phyloP scores from a whole-genome alignment of 441 rosid genomes.

The Erodium moschatum region DNA sequence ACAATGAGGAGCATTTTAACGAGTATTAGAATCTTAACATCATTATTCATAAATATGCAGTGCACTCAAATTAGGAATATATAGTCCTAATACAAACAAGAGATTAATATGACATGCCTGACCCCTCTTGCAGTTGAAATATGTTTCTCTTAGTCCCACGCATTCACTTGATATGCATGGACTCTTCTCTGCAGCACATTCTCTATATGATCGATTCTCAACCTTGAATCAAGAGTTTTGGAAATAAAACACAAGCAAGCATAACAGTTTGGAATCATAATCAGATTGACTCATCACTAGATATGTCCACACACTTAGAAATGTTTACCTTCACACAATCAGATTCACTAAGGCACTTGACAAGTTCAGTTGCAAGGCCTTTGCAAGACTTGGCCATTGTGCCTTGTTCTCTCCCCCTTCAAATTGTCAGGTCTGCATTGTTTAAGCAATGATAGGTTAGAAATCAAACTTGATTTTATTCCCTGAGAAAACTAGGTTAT shows the following conservation, averaged over 20 bases:
- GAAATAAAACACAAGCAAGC: background rate
- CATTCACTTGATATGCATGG: constrained; percentile 70
- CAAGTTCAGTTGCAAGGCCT: constrained; percentile 83
- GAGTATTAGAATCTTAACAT: too few relatives aligned
- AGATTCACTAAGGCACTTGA: constrained; percentile 81
- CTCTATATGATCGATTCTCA: constrained; percentile 63
- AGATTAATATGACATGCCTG: constrained; percentile 34
- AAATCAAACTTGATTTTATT: background rate
- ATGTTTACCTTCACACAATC: constrained; percentile 54
- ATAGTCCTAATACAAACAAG: too few relatives aligned
- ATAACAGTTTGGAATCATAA: background rate
- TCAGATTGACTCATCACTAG: background rate
- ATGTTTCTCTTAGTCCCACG: constrained; percentile 78
- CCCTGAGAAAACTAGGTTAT: too few relatives aligned
- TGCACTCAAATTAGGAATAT: too few relatives aligned
- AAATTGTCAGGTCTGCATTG: constrained; percentile 2
- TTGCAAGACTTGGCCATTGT: constrained; percentile 80
- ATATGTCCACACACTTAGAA: background rate
- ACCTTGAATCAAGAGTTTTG: constrained; percentile 25
- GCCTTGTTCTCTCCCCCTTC: background rate
- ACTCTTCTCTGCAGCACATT: constrained; percentile 70
- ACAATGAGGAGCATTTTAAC: too few relatives aligned
- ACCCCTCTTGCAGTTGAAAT: constrained; percentile 90
- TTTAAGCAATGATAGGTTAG: background rate
- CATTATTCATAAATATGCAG: too few relatives aligned